Evolutionary conservation across 208 protist species (phyloP).

Genomic region (Tritrichomonas musculus): DNA sequence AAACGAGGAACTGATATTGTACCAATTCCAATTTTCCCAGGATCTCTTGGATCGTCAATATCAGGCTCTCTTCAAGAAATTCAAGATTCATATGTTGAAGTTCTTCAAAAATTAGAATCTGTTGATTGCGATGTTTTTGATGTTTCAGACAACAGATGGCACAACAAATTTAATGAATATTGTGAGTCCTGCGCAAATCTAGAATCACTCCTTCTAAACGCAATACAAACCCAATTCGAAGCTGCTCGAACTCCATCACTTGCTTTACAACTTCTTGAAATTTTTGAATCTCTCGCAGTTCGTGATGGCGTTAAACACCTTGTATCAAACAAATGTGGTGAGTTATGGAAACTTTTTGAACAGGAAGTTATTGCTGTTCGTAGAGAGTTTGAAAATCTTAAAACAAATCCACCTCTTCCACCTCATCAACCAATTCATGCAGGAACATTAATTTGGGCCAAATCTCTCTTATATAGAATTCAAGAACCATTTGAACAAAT

Average conservation of each 20-base stretch:
- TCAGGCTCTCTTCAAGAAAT: not conserved
- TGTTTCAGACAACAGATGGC: not conserved
- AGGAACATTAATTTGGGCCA: conserved; percentile 20
- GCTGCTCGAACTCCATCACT: not conserved
- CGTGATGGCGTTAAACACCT: conserved; percentile 24
- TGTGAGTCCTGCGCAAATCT: not conserved
- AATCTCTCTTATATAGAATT: not conserved
- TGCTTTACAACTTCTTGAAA: conserved; percentile 9
- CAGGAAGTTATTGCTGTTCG: not conserved
- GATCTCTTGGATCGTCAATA: not conserved
- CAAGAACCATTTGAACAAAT: conserved; percentile 23
- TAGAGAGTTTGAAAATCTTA: conserved; percentile 21
- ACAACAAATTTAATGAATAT: conserved; percentile 22
- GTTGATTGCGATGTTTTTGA: not conserved
- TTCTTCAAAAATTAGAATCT: conserved; percentile 1
- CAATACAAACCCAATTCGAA: conserved; percentile 21
- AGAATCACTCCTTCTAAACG: not conserved
- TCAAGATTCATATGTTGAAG: conserved; percentile 10
- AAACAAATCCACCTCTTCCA: not conserved
- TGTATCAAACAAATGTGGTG: not conserved
- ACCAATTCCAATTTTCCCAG: conserved; percentile 30
- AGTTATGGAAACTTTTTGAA: conserved; percentile 18
- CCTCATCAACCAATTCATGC: not conserved
- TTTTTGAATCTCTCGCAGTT: conserved; percentile 13
- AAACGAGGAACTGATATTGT: conserved; percentile 7